Conservation (phyloP, 352 stramenopile genomes). For the Peronospora belbahrii region DNA sequence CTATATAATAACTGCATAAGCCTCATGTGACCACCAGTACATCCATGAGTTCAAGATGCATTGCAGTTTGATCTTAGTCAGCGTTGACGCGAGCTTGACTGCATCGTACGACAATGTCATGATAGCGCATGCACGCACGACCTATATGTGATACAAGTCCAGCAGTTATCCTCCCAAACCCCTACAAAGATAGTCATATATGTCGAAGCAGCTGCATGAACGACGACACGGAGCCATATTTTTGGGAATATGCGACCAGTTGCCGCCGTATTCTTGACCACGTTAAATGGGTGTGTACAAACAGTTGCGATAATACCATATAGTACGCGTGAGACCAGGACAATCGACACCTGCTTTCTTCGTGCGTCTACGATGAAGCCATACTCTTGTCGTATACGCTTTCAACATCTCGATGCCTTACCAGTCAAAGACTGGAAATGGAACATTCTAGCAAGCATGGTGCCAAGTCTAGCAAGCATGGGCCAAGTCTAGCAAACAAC, state of each 20-base stretch:
- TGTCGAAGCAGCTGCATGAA: conserved; percentile 43
- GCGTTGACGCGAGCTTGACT: too few relatives aligned
- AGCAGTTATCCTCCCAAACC: too few relatives aligned
- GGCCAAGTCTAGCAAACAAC: too few relatives aligned
- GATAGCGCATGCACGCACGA: conserved; percentile 68
- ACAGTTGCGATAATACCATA: conserved; percentile 83
- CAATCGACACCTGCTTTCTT: conserved; percentile 37
- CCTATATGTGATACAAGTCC: conserved; percentile 55
- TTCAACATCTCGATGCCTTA: too few relatives aligned
- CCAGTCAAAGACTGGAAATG: conserved; percentile 79
- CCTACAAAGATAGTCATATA: too few relatives aligned
- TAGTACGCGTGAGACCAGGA: conserved; percentile 78
- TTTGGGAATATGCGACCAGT: conserved; percentile 44
- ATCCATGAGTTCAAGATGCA: neutral
- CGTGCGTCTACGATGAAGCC: conserved; percentile 21
- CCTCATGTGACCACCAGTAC: too few relatives aligned
- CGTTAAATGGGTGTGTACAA: conserved; percentile 91
- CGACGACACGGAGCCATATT: conserved; percentile 15
- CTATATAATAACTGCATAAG: too few relatives aligned
- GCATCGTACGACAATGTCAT: conserved; percentile 78
- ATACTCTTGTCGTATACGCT: too few relatives aligned
- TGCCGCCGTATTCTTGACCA: conserved; percentile 91
- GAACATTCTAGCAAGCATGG: conserved; percentile 92
- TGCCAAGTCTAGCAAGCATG: conserved; percentile 74
- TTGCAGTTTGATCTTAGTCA: conserved; percentile 11